phyloP scores from a whole-genome alignment of 768 basidiomycete species.

The Russula abietina region DNA sequence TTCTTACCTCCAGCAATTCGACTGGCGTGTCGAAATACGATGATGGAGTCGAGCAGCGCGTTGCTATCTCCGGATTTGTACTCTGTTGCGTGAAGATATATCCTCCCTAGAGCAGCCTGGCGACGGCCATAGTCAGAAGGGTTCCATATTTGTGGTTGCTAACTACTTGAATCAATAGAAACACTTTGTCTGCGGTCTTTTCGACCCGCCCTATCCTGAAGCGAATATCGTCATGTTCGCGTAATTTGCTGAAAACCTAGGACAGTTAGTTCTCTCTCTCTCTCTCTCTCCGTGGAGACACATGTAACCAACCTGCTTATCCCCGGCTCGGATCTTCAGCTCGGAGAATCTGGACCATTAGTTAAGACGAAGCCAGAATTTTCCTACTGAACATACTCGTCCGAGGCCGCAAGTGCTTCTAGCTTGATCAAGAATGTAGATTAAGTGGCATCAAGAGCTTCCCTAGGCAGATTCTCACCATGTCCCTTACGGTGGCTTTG shows the following conservation, averaged over 20 bases:
- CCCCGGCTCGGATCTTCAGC: constrained; percentile 63
- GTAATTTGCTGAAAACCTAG: constrained; percentile 60
- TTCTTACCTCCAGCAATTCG: constrained; percentile 68
- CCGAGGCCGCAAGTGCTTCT: constrained; percentile 21
- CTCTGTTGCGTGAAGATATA: constrained; percentile 62
- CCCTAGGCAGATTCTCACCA: constrained; percentile 41
- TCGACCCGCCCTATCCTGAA: constrained; percentile 68
- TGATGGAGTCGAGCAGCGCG: constrained; percentile 60
- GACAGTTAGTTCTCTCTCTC: not conserved
- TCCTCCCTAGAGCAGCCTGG: constrained; percentile 66
- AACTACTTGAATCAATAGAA: constrained; percentile 69
- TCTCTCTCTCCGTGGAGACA: not conserved
- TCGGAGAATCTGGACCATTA: constrained; percentile 51
- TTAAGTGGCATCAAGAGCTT: not conserved
- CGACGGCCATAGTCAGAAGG: constrained; percentile 14
- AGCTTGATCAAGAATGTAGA: constrained; percentile 18
- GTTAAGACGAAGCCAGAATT: not conserved
- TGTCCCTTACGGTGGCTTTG: constrained; percentile 52
- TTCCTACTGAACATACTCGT: constrained; percentile 28
- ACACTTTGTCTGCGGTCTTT: constrained; percentile 69
- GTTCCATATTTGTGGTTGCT: not conserved
- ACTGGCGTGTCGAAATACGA: constrained; percentile 67
- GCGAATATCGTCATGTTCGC: constrained; percentile 70
- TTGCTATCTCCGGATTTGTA: constrained; percentile 69
- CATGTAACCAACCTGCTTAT: constrained; percentile 51